Percentiles rank a stretch among this genome's conserved stretches.
These are phyloP conservation scores for Sporothrix schenckii DNA, from an alignment of 2,329 filamentous ascomycete species.

Conservation along the genomic window DNA sequence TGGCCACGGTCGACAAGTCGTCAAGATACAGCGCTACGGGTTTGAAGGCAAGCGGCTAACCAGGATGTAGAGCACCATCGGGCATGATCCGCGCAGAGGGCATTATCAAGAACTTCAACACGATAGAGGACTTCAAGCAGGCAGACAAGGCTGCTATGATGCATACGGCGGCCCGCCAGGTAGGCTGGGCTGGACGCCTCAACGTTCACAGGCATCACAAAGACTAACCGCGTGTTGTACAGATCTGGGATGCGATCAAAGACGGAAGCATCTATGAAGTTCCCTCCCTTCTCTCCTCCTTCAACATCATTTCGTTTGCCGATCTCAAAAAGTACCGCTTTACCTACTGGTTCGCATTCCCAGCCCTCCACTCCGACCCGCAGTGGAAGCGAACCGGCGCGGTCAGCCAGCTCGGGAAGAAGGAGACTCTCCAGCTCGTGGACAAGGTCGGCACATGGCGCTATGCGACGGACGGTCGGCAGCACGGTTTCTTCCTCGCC, in stretches of 20 bases:
- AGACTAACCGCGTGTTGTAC: constrained; percentile 26
- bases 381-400: constrained; percentile 69
- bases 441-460: constrained; percentile 87
- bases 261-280: constrained; percentile 96
- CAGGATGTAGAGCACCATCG: constrained; percentile 51
- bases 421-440: constrained; percentile 77
- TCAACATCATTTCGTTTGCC: constrained; percentile 86
- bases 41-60: background rate
- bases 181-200: background rate
- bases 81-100: constrained; percentile 83
- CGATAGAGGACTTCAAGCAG: constrained; percentile 87
- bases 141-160: constrained; percentile 79
- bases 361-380: constrained; percentile 86
- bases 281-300: constrained; percentile 86
- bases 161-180: constrained; percentile 64
- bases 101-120: constrained; percentile 94
- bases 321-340: constrained; percentile 98
- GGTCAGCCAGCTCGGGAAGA: constrained; percentile 59
- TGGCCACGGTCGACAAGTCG: no score
- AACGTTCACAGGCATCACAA: background rate
- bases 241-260: constrained; percentile 97
- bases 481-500: constrained; percentile 95
- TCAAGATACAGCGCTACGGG: background rate
- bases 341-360: constrained; percentile 97
- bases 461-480: constrained; percentile 76